phyloP scores from a whole-genome alignment of 352 stramenopile genomes.

The Phytophthora rubi region DNA sequence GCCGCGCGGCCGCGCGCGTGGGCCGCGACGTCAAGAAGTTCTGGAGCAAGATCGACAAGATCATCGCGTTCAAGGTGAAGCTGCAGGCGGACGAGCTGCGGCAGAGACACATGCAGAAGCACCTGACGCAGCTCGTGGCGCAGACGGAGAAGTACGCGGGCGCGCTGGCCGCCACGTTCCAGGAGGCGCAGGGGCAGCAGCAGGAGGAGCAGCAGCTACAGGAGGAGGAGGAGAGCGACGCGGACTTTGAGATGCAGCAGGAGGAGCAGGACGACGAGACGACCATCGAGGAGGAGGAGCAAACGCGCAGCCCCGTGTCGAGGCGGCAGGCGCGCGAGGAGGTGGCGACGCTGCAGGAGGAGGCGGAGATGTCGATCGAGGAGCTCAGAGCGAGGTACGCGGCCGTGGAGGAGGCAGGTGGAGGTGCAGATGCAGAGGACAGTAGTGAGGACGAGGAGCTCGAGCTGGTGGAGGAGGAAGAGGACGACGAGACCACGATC shows the following conservation, averaged over 20 bases:
- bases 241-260: slow-evolving; percentile 32
- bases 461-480: slow-evolving; percentile 41
- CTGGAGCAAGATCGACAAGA: slow-evolving; percentile 98
- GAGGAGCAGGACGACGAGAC: slow-evolving; percentile 86
- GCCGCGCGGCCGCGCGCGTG: slow-evolving; percentile 79
- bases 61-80: slow-evolving; percentile 98
- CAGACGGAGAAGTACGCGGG: slow-evolving; percentile 98
- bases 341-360: slow-evolving; percentile 84
- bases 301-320: slow-evolving; percentile 36
- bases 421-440: slow-evolving; percentile 15
- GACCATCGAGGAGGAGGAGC: slow-evolving; percentile 89
- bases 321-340: slow-evolving; percentile 63
- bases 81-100: slow-evolving; percentile 86
- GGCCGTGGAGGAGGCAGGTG: slow-evolving; percentile 31
- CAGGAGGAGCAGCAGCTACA: slow-evolving; percentile 29
- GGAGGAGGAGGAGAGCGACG: slow-evolving; percentile 13
- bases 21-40: slow-evolving; percentile 92
- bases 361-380: slow-evolving; percentile 86
- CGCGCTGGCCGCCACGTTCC: slow-evolving; percentile 76
- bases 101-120: slow-evolving; percentile 95
- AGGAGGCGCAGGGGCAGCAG: slow-evolving; percentile 13
- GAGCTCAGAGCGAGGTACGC: neutral
- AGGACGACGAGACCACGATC: slow-evolving; percentile 92
- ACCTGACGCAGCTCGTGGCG: slow-evolving; percentile 94
- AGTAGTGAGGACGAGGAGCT: slow-evolving; percentile 23